Base-by-base conservation (phyloP, 371 early-diverging fungal genomes). In the Smittium mucronatum region DNA sequence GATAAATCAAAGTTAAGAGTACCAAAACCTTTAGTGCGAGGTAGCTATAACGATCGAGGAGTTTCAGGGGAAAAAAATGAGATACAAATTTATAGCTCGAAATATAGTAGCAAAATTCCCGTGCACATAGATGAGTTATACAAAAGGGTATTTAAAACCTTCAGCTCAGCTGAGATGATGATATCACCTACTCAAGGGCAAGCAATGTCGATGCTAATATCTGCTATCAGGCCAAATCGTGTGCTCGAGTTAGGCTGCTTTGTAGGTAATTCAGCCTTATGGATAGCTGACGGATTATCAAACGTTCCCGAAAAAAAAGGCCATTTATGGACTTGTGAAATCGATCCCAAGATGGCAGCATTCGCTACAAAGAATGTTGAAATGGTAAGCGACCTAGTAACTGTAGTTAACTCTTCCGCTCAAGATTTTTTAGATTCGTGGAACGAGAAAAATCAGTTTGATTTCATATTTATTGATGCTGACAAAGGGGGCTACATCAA, bases 381-480 rank as follows among this genome's bases (percentile, higher is more conserved):
- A 8, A n/a, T 57, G 58, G 25, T 21, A 28, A 28, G 29, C 1
- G 33, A 61, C 29, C 25, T 65, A 0, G 67, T 70, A 2, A 60
- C 57, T 32, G 59, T 26, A 5, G 34, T 65, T 1, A 35, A 70
- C 57, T 63, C 67, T 17, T 30, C 57, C 16, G 70, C 36, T 36
- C 59, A 33, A 8, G 16, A 29, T n/a, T 58, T 68, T 28, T 31
- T 70, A 11, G 70, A 64, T 2, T 35, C 11, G 29, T 61, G 57
- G 68, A n/a, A 25, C 1, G 21, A 17, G 28, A 26, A 28, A 30
- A 29, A 69, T 15, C 28, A 35, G 33, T 76, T 77, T 66, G 79
- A 78, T 21, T 15, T 78, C 15, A 65, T 73, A 0, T 78, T 78
- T 47, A 34, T 78, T 28, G 79, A 78, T 26, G 79, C 79, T 16